A percentile compares a stretch with the other conserved stretches of the same genome.
phyloP scores from a whole-genome alignment of 1,284 basidiomycete genomes.

The Ustilago cynodontis region DNA sequence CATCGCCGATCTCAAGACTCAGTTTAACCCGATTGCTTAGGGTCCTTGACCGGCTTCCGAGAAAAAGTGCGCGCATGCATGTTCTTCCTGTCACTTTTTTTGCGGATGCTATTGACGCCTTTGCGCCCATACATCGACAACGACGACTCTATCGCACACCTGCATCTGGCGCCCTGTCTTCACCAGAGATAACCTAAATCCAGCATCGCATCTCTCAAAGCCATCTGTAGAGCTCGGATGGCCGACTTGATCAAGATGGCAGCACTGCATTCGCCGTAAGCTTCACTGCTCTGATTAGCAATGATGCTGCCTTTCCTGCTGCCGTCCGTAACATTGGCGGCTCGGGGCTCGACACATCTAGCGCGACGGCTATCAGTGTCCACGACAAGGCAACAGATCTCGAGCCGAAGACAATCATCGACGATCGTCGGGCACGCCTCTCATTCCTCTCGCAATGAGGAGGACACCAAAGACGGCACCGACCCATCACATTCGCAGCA shows the following conservation, averaged over 20 bases:
- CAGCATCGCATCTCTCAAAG: background rate
- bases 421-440: background rate
- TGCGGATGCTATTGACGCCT: background rate
- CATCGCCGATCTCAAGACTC: conserved; percentile 3
- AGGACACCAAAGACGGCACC: conserved; percentile 4
- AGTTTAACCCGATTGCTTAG: background rate
- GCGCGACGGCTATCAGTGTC: background rate
- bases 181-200: too few relatives aligned
- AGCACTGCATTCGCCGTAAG: background rate
- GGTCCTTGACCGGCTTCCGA: conserved; percentile 3
- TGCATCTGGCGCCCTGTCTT: too few relatives aligned
- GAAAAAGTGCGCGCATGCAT: conserved; percentile 10
- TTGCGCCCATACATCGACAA: background rate
- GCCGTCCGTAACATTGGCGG: conserved; percentile 6
- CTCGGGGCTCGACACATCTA: conserved; percentile 11
- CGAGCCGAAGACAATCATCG: background rate
- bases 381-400: background rate
- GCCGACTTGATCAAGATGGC: conserved; percentile 19
- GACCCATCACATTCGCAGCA: background rate
- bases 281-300: conserved; percentile 6
- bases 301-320: conserved; percentile 23
- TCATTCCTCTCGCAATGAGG: background rate
- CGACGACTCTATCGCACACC: background rate
- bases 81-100: background rate
- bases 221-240: background rate